Percentiles rank a stretch among this genome's conserved stretches.
These are phyloP conservation scores for Auxenochlorella pyrenoidosa DNA, from an alignment of 139 green algal species.

Conservation along the genomic window DNA sequence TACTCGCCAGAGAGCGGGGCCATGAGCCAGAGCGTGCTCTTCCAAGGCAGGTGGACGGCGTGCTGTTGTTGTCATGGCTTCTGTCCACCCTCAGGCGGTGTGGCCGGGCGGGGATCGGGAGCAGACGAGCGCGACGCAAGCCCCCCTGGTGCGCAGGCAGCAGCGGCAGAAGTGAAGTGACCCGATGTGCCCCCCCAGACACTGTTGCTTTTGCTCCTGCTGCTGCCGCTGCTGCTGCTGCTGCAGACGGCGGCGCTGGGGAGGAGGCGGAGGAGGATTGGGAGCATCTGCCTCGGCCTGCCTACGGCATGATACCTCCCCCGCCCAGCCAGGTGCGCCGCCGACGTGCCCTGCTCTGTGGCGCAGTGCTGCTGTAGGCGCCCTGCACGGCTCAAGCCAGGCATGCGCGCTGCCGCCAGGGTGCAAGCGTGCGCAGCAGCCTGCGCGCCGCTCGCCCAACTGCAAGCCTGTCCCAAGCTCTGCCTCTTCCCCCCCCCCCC, in stretches of 20 bases:
- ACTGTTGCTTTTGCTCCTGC: neutral
- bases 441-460: neutral
- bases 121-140: too few relatives aligned
- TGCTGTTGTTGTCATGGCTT: neutral
- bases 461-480: neutral
- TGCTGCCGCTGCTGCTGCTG: neutral
- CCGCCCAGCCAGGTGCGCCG: slow-evolving; percentile 42
- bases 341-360: too few relatives aligned
- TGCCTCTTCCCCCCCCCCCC: slow-evolving; percentile 21
- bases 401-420: too few relatives aligned
- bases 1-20: neutral
- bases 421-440: neutral
- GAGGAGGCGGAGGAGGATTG: slow-evolving; percentile 64
- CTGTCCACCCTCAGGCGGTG: too few relatives aligned
- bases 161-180: neutral
- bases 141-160: too few relatives aligned
- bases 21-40: slow-evolving; percentile 19
- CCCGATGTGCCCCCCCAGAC: too few relatives aligned
- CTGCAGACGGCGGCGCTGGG: neutral
- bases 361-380: too few relatives aligned
- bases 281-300: slow-evolving; percentile 53
- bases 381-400: neutral
- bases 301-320: slow-evolving; percentile 25
- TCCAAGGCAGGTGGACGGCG: neutral
- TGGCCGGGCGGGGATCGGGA: too few relatives aligned